Evolutionary conservation across 2,329 filamentous ascomycete genomes (phyloP).

Genomic region (Triangularia setosa): DNA sequence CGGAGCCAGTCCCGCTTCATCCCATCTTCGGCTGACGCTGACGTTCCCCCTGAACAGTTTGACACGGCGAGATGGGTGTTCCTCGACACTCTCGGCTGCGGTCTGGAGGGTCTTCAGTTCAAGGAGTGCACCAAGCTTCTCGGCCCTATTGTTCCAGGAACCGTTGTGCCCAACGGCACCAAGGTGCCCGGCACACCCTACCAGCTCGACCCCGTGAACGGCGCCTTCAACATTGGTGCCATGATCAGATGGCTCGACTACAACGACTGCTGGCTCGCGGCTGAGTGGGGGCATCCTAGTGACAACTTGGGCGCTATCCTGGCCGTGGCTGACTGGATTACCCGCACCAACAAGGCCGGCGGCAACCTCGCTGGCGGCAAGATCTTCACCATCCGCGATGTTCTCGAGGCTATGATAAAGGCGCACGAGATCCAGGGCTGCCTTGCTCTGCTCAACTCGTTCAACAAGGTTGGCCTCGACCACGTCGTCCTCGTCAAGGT

Average conservation of each 20-base stretch:
- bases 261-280: constrained; percentile 99
- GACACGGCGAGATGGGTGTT: constrained; percentile 97
- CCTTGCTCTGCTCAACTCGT: constrained; percentile 94
- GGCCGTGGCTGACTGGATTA: constrained; percentile 95
- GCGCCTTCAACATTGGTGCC: constrained; percentile 97
- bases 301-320: constrained; percentile 98
- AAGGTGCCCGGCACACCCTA: constrained; percentile 89
- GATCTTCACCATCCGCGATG: constrained; percentile 82
- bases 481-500: constrained; percentile 99
- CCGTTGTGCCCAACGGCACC: constrained; percentile 84
- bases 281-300: constrained; percentile 97
- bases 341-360: constrained; percentile 74
- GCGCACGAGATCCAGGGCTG: constrained; percentile 98
- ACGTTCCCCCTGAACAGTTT: constrained; percentile 51
- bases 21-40: constrained; percentile 14
- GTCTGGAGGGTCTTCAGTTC: constrained; percentile 91
- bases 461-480: constrained; percentile 97
- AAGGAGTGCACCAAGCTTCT: constrained; percentile 94
- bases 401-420: constrained; percentile 98
- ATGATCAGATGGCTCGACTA: constrained; percentile 99
- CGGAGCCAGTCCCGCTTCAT: constrained; percentile 10
- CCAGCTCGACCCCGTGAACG: constrained; percentile 91
- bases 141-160: constrained; percentile 86
- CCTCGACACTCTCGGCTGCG: constrained; percentile 93
- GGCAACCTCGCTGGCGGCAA: constrained; percentile 82